Percentiles rank a stretch among this genome's conserved stretches.
Evolutionary conservation across 768 basidiomycete genomes (phyloP).

Genomic region (Auriscalpium microsporum): DNA sequence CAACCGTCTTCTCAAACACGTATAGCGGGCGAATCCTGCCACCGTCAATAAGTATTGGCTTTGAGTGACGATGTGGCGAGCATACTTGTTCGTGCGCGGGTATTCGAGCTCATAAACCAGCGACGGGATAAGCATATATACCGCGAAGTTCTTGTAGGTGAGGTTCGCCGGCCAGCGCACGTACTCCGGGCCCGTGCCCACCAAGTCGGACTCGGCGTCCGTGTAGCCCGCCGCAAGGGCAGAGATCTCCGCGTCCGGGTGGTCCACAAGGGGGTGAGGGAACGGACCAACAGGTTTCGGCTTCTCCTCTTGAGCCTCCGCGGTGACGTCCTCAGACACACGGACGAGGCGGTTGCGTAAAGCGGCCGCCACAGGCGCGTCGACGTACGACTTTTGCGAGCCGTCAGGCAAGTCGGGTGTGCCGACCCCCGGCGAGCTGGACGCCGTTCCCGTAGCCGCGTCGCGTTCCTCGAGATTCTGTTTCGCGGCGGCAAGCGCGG

Average conservation of each 20-base stretch:
- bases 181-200: constrained; percentile 54
- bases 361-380: constrained; percentile 40
- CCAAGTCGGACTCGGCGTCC: constrained; percentile 70
- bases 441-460: constrained; percentile 19
- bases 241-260: constrained; percentile 58
- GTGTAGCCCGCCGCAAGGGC: constrained; percentile 66
- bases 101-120: constrained; percentile 97
- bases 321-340: background rate
- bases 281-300: constrained; percentile 14
- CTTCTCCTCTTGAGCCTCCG: constrained; percentile 1
- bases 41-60: background rate
- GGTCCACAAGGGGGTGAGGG: constrained; percentile 48
- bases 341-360: constrained; percentile 49
- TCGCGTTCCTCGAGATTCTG: constrained; percentile 35
- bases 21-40: constrained; percentile 68
- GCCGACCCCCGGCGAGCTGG: constrained; percentile 19
- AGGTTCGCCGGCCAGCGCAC: constrained; percentile 84
- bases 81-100: constrained; percentile 77
- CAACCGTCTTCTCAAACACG: constrained; percentile 59
- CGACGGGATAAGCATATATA: constrained; percentile 84
- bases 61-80: constrained; percentile 1
- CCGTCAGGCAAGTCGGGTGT: constrained; percentile 40
- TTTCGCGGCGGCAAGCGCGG: constrained; percentile 46
- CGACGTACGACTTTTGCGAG: constrained; percentile 42
- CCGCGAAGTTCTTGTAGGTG: constrained; percentile 68